A percentile compares a stretch with the other conserved stretches of the same genome.
phyloP scores from a whole-genome alignment of 2,329 filamentous ascomycete species.

The Xylaria sp. region DNA sequence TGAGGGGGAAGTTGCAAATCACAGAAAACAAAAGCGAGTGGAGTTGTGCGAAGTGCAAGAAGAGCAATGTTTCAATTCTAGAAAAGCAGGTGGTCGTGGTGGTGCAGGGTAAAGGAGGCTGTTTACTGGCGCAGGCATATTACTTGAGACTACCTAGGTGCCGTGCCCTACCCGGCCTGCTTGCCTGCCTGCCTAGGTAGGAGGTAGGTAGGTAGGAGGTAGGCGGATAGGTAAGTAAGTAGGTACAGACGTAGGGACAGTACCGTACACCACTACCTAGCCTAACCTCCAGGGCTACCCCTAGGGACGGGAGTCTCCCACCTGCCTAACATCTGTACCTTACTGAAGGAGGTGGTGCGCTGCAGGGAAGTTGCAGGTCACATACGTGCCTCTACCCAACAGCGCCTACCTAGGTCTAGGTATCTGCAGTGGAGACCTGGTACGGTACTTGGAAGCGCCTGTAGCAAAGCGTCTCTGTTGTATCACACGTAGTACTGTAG shows the following conservation, averaged over 20 bases:
- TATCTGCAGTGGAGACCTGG: no score
- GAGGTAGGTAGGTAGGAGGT: not conserved
- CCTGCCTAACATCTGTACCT: no score
- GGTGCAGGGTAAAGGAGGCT: slow-evolving; percentile 35
- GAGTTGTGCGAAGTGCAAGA: slow-evolving; percentile 48
- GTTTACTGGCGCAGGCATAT: slow-evolving; percentile 19
- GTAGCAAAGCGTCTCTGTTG: not conserved
- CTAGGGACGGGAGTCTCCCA: no score
- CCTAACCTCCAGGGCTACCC: no score
- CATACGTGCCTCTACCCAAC: no score
- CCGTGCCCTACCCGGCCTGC: slow-evolving; percentile 9
- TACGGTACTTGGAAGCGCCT: not conserved
- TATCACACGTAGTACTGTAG: not conserved
- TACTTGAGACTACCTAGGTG: slow-evolving; percentile 13
- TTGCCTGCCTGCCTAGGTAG: not conserved
- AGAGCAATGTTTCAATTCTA: slow-evolving; percentile 43
- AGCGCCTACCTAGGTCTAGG: no score
- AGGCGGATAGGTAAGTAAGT: not conserved
- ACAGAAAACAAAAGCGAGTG: slow-evolving; percentile 50
- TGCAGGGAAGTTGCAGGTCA: no score
- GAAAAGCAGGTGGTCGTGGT: slow-evolving; percentile 32
- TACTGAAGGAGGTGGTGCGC: no score
- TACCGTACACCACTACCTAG: no score
- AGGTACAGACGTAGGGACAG: no score
- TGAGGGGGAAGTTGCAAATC: slow-evolving; percentile 41